Evolutionary conservation across 306 rosid genomes (phyloP).

Genomic region (Lablab purpureus): DNA sequence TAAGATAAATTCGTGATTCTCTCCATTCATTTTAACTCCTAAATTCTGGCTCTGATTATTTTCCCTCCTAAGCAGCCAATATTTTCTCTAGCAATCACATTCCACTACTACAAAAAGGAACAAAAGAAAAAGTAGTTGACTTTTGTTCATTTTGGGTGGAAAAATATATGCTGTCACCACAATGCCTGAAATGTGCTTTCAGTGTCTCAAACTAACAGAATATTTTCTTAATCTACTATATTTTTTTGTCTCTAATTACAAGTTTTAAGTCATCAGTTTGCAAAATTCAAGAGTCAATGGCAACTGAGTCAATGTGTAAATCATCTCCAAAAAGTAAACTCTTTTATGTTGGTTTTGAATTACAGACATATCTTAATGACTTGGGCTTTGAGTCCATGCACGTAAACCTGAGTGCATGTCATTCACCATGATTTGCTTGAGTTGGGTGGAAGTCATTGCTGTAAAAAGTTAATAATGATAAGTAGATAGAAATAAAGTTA

Average conservation of each 20-base stretch:
- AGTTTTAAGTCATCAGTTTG: background rate
- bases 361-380: too few species aligned
- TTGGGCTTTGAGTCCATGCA: too few species aligned
- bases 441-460: too few species aligned
- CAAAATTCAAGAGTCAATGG: background rate
- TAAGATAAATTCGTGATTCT: constrained; percentile 17
- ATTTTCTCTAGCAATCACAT: constrained; percentile 45
- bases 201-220: constrained; percentile 37
- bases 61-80: constrained; percentile 18
- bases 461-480: too few species aligned
- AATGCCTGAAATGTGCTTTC: constrained; percentile 46
- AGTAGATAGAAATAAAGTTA: background rate
- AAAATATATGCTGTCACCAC: constrained; percentile 59
- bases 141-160: constrained; percentile 37
- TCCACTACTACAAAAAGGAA: constrained; percentile 5
- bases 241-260: background rate
- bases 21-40: constrained; percentile 16
- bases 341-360: too few species aligned
- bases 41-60: constrained; percentile 33
- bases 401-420: too few species aligned
- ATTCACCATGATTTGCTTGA: too few species aligned
- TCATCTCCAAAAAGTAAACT: too few species aligned
- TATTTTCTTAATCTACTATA: constrained; percentile 29
- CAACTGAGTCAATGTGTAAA: background rate
- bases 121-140: background rate